Evolutionary conservation across 352 stramenopile genomes (phyloP).

Genomic region (Phytophthora crassamura): DNA sequence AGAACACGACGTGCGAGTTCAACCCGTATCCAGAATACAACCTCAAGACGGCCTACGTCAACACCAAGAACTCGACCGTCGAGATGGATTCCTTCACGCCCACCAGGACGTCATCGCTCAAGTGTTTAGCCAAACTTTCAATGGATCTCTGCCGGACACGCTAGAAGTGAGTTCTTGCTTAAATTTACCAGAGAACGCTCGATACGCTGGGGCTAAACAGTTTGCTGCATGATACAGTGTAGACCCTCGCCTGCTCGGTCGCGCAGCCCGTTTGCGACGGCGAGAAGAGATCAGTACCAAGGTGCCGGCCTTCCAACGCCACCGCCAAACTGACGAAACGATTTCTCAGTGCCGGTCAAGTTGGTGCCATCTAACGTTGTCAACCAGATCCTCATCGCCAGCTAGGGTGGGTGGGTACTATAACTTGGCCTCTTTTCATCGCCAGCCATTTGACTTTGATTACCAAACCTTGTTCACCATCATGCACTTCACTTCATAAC

Average conservation of each 20-base stretch:
- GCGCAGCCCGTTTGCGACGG: slow-evolving; percentile 48
- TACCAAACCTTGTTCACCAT: no score
- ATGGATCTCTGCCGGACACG: slow-evolving; percentile 44
- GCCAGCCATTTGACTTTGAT: no score
- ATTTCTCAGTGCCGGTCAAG: no score
- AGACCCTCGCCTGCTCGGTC: slow-evolving; percentile 47
- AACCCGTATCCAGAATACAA: slow-evolving; percentile 67
- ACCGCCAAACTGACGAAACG: no score
- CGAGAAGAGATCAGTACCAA: no score
- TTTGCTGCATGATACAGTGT: slow-evolving; percentile 23
- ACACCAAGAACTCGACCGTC: slow-evolving; percentile 56
- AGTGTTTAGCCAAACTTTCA: slow-evolving; percentile 50
- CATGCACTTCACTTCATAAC: no score
- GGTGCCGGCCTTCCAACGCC: no score
- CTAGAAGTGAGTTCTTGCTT: slow-evolving; percentile 33
- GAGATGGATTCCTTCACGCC: slow-evolving; percentile 46
- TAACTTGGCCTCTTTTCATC: no score
- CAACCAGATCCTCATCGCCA: no score
- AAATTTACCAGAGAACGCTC: background rate
- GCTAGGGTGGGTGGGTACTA: no score
- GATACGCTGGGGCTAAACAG: background rate
- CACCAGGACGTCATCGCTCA: slow-evolving; percentile 35
- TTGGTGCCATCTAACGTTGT: no score
- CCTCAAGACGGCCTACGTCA: slow-evolving; percentile 54
- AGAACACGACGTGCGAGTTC: slow-evolving; percentile 55